Base-by-base conservation (phyloP, 1,139 yeast genomes). In the Suhomyces taliae region DNA sequence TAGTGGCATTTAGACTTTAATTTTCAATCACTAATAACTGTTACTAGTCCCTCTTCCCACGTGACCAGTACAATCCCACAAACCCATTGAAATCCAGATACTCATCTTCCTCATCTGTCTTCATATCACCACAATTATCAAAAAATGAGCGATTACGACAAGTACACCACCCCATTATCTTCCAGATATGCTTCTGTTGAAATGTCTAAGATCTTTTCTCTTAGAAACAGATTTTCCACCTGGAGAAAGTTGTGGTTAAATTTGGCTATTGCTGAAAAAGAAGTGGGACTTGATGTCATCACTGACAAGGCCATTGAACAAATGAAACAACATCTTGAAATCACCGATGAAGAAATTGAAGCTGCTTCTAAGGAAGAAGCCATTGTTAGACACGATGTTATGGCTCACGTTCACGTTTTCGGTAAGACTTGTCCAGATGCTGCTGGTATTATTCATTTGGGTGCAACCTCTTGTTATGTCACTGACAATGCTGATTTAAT, bases 191-290 rank as follows among this genome's bases (percentile, higher is more conserved):
- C 99, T 47, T 89, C 97, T 56, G 91, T 87, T 66, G 99, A 93
- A 74, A 93, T 93, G 99, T 86, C 97, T 53, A 78, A 80, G 60
- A 79, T 93, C 64, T 93, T 93, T 79, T 91, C 98, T 42, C 74
- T 87, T 65, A 85, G 97, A 74, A 91, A 88, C 74, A 82, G 99
- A 67, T 93, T 87, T 70, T 87, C 97, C 45, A 93, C 99, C 43
- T 93, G 99, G 99, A 87, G 99, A 79, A 89, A 89, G 70, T 81
- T 93, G 58, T 93, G 99, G 99, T 82, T 84, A 64, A 90, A 89
- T 66, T 79, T 93, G 59, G 99, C 99, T 57, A 85, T 87, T 65
- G 99, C 99, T 53, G 99, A 93, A 74, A 79, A 90, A 70, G 89
- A 90, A 66, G 81, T 90, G 43, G 99, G 99, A 5, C 79, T 93